Evolutionary conservation across 2,329 filamentous ascomycete genomes (phyloP), one percentile per base, ranked within the genome.

Genomic region (Blastomyces parvus): DNA sequence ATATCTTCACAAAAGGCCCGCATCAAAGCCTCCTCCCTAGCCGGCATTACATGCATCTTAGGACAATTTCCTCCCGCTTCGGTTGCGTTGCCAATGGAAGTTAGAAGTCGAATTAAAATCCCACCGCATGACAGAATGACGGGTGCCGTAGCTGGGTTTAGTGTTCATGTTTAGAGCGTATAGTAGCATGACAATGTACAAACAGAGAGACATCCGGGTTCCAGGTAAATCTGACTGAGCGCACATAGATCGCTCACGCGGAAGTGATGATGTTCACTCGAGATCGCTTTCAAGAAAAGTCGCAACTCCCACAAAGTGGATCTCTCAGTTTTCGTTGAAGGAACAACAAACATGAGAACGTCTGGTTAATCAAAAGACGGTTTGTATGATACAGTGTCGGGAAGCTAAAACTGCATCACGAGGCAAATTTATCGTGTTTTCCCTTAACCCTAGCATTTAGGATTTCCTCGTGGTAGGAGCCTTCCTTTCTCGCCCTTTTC

Each of bases 401-500:
- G 33, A 9, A 4, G 5, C 22, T 8, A 46, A 52, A 27, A 13
- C 48, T 25, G 4, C 55, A 25, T 69, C 60, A 72, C 38, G 72
- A 78, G 55, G 77, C 77, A 72, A 80, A 96, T 75, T 96, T 96
- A 77, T 96, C 91, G 77, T 96, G 92, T 78, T 96, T 96, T 63
- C 86, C 87, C 80, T 96, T 96, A 38, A 94, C 88, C 76, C 93
- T 94, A 62, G 97, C 80, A 77, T 95, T 87, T 67, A 97, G 77
- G 71, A 97, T 77, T 69, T 84, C 84, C 78, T 97, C 92, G 74
- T 97, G 89, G 73, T 94, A 97, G 73, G 93, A 87, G 0, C 94
- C 94, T 69, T 97, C 89, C 69, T 86, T 84, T 73, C 90, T 84
- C 42, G 94, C 91, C 76, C 81, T 88, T 81, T 95, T 95, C 72